Percentiles rank a stretch among this genome's conserved stretches.
phyloP scores from a whole-genome alignment of 441 rosid species.

The Flueggea neowawraea region DNA sequence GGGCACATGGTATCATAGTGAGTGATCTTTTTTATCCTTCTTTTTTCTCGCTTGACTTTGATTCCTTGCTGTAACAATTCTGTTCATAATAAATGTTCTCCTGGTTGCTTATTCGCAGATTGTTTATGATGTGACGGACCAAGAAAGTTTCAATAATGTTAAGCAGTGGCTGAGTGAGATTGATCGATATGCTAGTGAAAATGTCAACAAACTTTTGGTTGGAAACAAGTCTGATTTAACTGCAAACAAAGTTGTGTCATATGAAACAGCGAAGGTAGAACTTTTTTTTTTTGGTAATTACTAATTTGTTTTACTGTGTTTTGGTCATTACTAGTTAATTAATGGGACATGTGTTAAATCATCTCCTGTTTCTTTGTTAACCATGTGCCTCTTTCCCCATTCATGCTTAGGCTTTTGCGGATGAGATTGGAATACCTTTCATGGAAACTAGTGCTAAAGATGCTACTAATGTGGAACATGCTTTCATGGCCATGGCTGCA shows the following conservation, averaged over 20 bases:
- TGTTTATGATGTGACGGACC: constrained; percentile 61
- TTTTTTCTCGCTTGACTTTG: not conserved
- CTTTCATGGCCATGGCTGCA: too few relatives aligned
- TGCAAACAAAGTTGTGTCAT: constrained; percentile 49
- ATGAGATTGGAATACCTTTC: too few relatives aligned
- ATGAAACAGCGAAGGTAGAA: constrained; percentile 53
- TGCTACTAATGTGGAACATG: too few relatives aligned
- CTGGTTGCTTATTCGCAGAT: constrained; percentile 22
- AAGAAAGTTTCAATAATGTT: constrained; percentile 64
- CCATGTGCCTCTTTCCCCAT: too few relatives aligned
- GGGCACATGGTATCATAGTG: constrained; percentile 46
- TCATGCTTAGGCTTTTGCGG: too few relatives aligned
- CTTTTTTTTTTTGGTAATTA: too few relatives aligned
- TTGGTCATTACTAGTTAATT: too few relatives aligned
- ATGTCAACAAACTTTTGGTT: constrained; percentile 60
- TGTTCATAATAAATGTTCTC: not conserved
- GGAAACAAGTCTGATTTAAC: constrained; percentile 62
- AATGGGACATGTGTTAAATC: too few relatives aligned
- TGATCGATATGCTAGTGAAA: constrained; percentile 60
- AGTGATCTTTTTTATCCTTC: not conserved
- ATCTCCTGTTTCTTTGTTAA: too few relatives aligned
- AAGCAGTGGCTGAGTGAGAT: constrained; percentile 66
- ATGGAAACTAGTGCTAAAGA: too few relatives aligned
- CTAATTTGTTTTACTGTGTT: too few relatives aligned
- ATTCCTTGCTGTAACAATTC: not conserved